Base-by-base conservation (phyloP, 176 grass and related monocot species). In the Musa troglodytarum region DNA sequence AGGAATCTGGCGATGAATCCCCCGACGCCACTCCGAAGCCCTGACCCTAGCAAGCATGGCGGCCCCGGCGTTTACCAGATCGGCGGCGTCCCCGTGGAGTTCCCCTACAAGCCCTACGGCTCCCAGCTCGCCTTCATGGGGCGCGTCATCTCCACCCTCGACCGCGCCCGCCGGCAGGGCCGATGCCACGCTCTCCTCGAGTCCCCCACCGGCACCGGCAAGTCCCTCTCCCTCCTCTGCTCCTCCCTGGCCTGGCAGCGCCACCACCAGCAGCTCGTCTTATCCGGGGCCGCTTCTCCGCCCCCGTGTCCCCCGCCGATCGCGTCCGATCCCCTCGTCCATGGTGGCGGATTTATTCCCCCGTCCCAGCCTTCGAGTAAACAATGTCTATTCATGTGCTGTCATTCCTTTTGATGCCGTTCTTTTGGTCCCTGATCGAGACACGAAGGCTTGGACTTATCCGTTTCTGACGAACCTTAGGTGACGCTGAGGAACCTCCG, bases 111-210 rank as follows among this genome's bases (percentile, higher is more conserved):
- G 73, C 93, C 93, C 19, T 97, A 97, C 74, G 93, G 93, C 1
- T 82, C 87, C 75, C 93, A 97, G 93, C 84, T 97, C 25, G 93
- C 93, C 24, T 97, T 97, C 93, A 97, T 97, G 90, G 90, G 90
- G 0, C 87, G 93, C 59, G 87, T 97, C 87, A 90, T 97, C 74
- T 63, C 80, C 74, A 90, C 90, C 62, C 87, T 97, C 52, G 87
- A 90, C 66, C 83, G 86, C 52, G 93, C 90, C 26, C 81, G 87
- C 8, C 86, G 90, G 43, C 88, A 97, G 82, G 88, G 94, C 12
- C 84, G 77, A 72, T 90, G 87, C 61, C 90, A 93, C 78, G 90
- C 90, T 12, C 86, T 97, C 53, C 83, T 97, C 68, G 94, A 97
- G 86, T 97, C 94, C n/a, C 94, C 94, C 29, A 93, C 94, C 28